These are phyloP conservation scores for Vachellia collinsii DNA, from an alignment of 306 rosid species.

Conservation along the genomic window DNA sequence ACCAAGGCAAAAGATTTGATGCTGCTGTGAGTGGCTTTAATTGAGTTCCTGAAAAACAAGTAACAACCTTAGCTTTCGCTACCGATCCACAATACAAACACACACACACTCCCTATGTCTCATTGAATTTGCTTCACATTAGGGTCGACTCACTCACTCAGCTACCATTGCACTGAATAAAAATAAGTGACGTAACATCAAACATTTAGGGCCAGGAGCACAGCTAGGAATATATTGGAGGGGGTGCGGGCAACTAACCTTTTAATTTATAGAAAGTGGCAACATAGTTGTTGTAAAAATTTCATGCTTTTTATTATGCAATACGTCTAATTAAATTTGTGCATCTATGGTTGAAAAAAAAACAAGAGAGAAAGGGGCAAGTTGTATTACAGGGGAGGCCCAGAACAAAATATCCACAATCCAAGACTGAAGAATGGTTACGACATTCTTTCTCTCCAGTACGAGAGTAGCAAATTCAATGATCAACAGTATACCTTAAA, in stretches of 20 bases:
- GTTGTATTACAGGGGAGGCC: too few relatives aligned
- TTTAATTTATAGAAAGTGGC: too few relatives aligned
- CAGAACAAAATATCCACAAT: too few relatives aligned
- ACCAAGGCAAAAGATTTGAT: neutral
- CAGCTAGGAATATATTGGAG: neutral
- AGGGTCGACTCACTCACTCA: too few relatives aligned
- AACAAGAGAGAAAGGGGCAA: too few relatives aligned
- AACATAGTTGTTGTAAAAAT: too few relatives aligned
- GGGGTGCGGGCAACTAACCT: too few relatives aligned
- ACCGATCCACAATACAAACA: neutral
- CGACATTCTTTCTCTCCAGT: neutral
- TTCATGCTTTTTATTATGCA: too few relatives aligned
- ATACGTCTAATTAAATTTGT: too few relatives aligned
- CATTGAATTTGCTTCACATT: neutral
- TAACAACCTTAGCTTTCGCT: neutral
- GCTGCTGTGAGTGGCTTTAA: neutral
- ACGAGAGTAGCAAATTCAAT: too few relatives aligned
- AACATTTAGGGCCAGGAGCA: neutral
- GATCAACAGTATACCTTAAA: too few relatives aligned
- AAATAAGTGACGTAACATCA: neutral
- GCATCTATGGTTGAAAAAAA: too few relatives aligned
- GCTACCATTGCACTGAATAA: neutral
- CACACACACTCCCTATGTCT: neutral
- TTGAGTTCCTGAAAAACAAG: conserved; percentile 19
- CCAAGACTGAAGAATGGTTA: neutral